These are phyloP conservation scores for Lasiosphaeria ovina DNA, from an alignment of 495 filamentous ascomycete species.

Conservation along the genomic window DNA sequence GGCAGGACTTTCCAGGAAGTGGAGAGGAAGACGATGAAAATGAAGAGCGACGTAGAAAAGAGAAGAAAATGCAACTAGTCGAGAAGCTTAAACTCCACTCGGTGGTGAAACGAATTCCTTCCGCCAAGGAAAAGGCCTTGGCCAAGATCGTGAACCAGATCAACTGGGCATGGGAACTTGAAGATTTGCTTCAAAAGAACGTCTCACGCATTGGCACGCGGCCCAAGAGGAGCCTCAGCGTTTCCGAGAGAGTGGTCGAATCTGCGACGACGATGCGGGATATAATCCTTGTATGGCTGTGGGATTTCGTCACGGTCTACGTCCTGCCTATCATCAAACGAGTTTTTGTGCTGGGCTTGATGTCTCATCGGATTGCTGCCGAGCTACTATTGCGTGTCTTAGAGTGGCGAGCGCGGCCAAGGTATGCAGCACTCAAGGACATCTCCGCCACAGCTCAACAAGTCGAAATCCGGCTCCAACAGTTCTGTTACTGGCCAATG, in stretches of 20 bases:
- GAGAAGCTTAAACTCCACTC: conserved; percentile 89
- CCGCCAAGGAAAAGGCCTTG: conserved; percentile 79
- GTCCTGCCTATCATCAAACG: conserved; percentile 73
- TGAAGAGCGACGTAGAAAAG: conserved; percentile 51
- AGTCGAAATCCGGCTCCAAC: conserved; percentile 93
- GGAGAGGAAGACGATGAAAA: conserved; percentile 64
- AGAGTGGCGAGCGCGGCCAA: conserved; percentile 82
- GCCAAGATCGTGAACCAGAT: conserved; percentile 87
- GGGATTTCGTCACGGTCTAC: conserved; percentile 71
- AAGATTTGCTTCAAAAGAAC: conserved; percentile 81
- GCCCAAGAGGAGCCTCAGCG: conserved; percentile 79
- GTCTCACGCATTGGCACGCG: conserved; percentile 76
- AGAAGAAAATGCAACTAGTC: conserved; percentile 61
- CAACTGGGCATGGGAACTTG: conserved; percentile 91
- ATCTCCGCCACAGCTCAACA: conserved; percentile 97
- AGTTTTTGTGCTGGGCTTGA: conserved; percentile 70
- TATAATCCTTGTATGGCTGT: conserved; percentile 64
- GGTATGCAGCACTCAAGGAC: conserved; percentile 86
- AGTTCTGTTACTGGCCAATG: conserved; percentile 99
- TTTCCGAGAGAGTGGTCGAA: conserved; percentile 92
- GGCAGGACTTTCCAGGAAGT: conserved; percentile 38
- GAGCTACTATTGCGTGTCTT: conserved; percentile 76
- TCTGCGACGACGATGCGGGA: conserved; percentile 84
- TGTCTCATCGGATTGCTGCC: conserved; percentile 77
- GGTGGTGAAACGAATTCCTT: conserved; percentile 69